Conservation (phyloP, 306 rosid species). For the Rubus parviflorus region DNA sequence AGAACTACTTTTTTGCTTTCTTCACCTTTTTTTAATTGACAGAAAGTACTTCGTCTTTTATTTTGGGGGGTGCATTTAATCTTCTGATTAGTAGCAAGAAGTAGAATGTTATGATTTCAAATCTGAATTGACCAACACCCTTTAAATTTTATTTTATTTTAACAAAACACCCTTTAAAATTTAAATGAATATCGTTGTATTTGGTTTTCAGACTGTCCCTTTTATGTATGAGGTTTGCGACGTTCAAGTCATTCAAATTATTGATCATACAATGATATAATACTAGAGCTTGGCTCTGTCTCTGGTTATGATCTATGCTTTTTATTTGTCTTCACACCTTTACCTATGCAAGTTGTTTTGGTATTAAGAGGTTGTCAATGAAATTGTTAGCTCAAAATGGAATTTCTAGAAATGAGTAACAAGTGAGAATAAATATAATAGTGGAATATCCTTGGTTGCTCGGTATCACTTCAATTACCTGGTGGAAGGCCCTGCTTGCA, state of each 20-base stretch:
- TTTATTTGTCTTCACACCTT: slow-evolving; percentile 6
- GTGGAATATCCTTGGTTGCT: slow-evolving; percentile 9
- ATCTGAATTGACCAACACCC: not conserved
- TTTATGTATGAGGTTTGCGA: not conserved
- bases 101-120: not conserved
- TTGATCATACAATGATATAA: not conserved
- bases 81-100: not conserved
- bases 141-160: no score
- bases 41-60: not conserved
- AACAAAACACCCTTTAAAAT: not conserved
- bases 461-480: not conserved
- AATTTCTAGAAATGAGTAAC: not conserved
- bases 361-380: not conserved
- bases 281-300: slow-evolving; percentile 12
- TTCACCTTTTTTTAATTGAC: not conserved
- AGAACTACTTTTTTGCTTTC: not conserved
- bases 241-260: slow-evolving; percentile 7
- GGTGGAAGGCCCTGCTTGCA: not conserved
- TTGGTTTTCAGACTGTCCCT: not conserved
- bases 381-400: not conserved
- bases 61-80: not conserved
- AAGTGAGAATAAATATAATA: not conserved
- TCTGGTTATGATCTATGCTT: slow-evolving; percentile 16
- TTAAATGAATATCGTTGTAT: not conserved
- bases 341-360: not conserved